phyloP scores from a whole-genome alignment of 495 filamentous ascomycete species.

The Neurospora discreta region DNA sequence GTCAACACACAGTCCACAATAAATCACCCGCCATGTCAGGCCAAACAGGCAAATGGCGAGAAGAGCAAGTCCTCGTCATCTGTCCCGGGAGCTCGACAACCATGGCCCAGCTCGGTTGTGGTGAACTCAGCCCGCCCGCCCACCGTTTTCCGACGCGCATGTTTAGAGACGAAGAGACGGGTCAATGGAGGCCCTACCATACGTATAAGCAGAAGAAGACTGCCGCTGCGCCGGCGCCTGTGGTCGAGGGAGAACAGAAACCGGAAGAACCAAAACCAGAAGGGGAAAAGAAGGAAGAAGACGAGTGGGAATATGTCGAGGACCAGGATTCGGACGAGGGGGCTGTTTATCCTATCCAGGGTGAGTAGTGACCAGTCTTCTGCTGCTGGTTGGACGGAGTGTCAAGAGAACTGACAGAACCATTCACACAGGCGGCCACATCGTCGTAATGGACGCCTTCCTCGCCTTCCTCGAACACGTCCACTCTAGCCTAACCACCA shows the following conservation, averaged over 20 bases:
- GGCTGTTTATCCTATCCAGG: constrained; percentile 73
- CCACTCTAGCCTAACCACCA: constrained; percentile 73
- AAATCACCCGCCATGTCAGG: constrained; percentile 26
- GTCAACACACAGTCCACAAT: neutral
- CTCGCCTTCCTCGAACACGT: constrained; percentile 82
- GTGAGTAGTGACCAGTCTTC: constrained; percentile 16
- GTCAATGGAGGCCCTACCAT: constrained; percentile 75
- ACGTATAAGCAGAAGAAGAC: constrained; percentile 60
- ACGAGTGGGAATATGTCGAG: constrained; percentile 60
- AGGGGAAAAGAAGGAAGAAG: constrained; percentile 17
- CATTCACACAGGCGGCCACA: constrained; percentile 48
- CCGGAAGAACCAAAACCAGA: constrained; percentile 2
- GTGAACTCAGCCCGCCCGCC: constrained; percentile 80
- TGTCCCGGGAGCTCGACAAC: constrained; percentile 90
- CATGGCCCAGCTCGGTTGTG: constrained; percentile 84
- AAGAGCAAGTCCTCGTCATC: constrained; percentile 59
- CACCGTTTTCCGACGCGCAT: constrained; percentile 81
- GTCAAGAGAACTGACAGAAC: neutral
- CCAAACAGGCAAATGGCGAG: constrained; percentile 40
- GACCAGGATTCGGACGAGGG: constrained; percentile 79
- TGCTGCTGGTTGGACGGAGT: neutral
- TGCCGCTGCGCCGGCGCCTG: constrained; percentile 19
- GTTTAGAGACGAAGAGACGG: constrained; percentile 71
- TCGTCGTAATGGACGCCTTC: constrained; percentile 82
- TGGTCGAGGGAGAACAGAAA: neutral